Base-by-base conservation (phyloP, 169 alveolate species). In the Plasmodium knowlesi region DNA sequence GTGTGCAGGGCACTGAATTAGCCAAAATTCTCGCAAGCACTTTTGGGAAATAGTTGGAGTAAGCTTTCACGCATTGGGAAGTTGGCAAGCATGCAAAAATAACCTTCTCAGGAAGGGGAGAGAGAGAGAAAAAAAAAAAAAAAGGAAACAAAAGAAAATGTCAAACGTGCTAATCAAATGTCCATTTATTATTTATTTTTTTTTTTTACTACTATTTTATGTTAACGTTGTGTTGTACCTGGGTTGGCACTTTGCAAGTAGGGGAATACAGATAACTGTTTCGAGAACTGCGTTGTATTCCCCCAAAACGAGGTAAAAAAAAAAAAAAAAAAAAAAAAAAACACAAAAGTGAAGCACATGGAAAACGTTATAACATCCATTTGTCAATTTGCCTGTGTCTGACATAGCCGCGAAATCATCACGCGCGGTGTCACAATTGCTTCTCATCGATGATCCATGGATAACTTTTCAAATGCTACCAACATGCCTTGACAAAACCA, bases 401-500 rank as follows among this genome's bases (percentile, higher is more conserved):
- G 61, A 6, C 61, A 50, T 50, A 50, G 22, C 61, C 25, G 25
- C 6, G 22, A 50, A 50, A 50, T 50, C 22, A 12, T 50, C 61
- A 19, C 6, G 22, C 22, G 61, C 22, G 61, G 25, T 8, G 22
- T 50, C 22, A 50, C 6, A 50, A 50, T 14, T 2, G 22, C 22
- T 16, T 22, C 61, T 50, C 22, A 50, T 14, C 22, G 22, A 50
- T 50, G n/a, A 25, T 19, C 22, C 72, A n/a, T 82, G 41, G 41
- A 32, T 25, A 82, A 14, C 28, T n/a, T n/a, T 32, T 30, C 12
- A 79, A 54, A 37, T 25, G 39, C 86, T 92, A 96, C 97, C 97
- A 96, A 82, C 95, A 95, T 22, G 97, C 97, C 32, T 92, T 78
- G 19, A 57, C 95, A 61, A 96, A 92, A 16, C 97, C 97, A 0